phyloP scores from a whole-genome alignment of 2,329 filamentous ascomycete species.

The Sarocladiaceae sp. region DNA sequence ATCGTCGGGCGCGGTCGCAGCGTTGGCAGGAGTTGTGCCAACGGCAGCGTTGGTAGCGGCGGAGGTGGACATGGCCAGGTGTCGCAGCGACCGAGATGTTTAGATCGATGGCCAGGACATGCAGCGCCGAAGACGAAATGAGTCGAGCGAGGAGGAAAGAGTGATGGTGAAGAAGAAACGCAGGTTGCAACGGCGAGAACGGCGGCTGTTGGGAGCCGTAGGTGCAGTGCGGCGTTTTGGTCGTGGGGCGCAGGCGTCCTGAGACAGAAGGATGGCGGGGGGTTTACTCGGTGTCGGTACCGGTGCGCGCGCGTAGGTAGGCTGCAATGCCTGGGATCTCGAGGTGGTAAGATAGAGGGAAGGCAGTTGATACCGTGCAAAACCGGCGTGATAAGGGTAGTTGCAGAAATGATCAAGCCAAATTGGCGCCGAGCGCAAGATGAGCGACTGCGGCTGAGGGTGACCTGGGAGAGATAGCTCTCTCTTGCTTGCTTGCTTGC shows the following conservation, averaged over 20 bases:
- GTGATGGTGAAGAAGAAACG: neutral
- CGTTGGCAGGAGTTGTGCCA: slow-evolving; percentile 2
- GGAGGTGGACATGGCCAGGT: slow-evolving; percentile 6
- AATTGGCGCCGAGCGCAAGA: too few species aligned
- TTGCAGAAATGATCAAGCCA: too few species aligned
- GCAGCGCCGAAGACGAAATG: slow-evolving; percentile 3
- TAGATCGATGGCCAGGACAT: slow-evolving; percentile 2
- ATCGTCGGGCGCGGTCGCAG: slow-evolving; percentile 3
- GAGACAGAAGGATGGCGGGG: too few species aligned
- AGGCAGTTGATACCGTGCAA: too few species aligned
- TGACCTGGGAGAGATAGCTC: too few species aligned
- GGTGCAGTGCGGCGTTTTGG: slow-evolving; percentile 8
- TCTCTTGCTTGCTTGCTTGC: too few species aligned
- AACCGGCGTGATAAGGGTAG: too few species aligned
- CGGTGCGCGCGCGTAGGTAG: too few species aligned
- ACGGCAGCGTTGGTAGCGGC: slow-evolving; percentile 5
- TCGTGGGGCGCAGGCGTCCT: slow-evolving; percentile 8
- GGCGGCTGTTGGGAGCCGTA: slow-evolving; percentile 7
- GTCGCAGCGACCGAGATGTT: slow-evolving; percentile 1
- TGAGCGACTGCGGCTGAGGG: too few species aligned
- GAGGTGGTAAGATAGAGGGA: too few species aligned
- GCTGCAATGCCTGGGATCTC: too few species aligned
- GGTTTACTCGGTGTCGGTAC: too few species aligned
- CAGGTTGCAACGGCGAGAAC: slow-evolving; percentile 7
- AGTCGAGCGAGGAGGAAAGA: neutral